Evolutionary conservation across 805 yeast species (phyloP).

Genomic region (Yamadazyma insecticola): DNA sequence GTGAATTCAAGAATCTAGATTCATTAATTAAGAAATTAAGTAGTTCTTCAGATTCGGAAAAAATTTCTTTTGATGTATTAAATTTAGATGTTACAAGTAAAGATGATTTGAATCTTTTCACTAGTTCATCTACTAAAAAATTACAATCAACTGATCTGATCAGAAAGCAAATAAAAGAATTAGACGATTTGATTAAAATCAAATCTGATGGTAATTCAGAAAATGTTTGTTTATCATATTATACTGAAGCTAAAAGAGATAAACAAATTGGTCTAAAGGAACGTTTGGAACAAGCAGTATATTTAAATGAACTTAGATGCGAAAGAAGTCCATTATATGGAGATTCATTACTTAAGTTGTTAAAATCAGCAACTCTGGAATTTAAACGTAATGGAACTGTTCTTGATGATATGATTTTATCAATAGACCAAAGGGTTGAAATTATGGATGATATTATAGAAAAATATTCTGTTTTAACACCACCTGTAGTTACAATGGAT

Average conservation of each 20-base stretch:
- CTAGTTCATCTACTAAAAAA: constrained; percentile 37
- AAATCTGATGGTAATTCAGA: constrained; percentile 11
- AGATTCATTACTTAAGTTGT: constrained; percentile 42
- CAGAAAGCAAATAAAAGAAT: constrained; percentile 36
- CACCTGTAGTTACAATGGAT: constrained; percentile 75
- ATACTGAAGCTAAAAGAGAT: constrained; percentile 48
- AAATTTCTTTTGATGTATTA: constrained; percentile 50
- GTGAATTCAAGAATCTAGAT: constrained; percentile 42
- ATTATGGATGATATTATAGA: constrained; percentile 52
- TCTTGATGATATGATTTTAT: constrained; percentile 16
- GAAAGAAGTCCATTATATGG: constrained; percentile 67
- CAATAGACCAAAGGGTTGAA: constrained; percentile 24
- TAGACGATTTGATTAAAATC: constrained; percentile 33
- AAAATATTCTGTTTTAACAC: constrained; percentile 82
- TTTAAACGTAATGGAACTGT: constrained; percentile 8
- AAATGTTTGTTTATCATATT: constrained; percentile 50
- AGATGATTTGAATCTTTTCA: constrained; percentile 43
- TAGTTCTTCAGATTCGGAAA: constrained; percentile 3
- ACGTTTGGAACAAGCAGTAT: constrained; percentile 50
- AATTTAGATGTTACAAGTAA: constrained; percentile 54
- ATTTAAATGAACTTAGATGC: constrained; percentile 65
- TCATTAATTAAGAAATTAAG: constrained; percentile 20
- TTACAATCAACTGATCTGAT: constrained; percentile 48
- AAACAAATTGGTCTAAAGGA: constrained; percentile 51
- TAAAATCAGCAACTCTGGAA: constrained; percentile 18